Conservation (phyloP, 495 filamentous ascomycete genomes). For the Halenospora varia region DNA sequence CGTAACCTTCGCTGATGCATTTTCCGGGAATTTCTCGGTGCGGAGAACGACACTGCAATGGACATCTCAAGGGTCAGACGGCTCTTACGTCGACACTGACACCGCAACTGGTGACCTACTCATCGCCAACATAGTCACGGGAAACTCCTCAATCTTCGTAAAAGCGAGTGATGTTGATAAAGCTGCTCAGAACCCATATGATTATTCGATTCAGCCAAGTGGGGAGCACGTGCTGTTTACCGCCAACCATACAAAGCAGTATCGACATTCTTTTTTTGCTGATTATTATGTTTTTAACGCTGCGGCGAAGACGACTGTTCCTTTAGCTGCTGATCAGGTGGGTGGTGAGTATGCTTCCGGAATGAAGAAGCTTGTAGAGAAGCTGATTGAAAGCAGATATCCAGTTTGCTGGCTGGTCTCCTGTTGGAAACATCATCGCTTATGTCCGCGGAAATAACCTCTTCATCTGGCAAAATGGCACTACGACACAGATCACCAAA, state of each 20-base stretch:
- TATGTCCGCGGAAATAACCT: slow-evolving; percentile 55
- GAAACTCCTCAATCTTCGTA: slow-evolving; percentile 29
- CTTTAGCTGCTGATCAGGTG: slow-evolving; percentile 42
- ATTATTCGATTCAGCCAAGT: slow-evolving; percentile 35
- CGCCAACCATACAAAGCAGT: slow-evolving; percentile 52
- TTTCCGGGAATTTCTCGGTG: slow-evolving; percentile 19
- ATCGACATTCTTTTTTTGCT: slow-evolving; percentile 55
- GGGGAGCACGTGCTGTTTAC: slow-evolving; percentile 45
- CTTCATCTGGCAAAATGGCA: slow-evolving; percentile 45
- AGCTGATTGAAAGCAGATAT: slow-evolving; percentile 34
- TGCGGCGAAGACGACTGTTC: slow-evolving; percentile 35
- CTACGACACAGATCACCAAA: slow-evolving; percentile 44
- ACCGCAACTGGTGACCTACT: slow-evolving; percentile 26
- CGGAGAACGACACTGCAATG: slow-evolving; percentile 26
- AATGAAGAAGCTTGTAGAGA: neutral
- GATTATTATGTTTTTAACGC: slow-evolving; percentile 51
- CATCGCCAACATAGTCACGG: slow-evolving; percentile 32
- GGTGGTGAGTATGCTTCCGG: slow-evolving; percentile 24
- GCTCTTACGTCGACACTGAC: slow-evolving; percentile 28
- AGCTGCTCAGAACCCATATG: slow-evolving; percentile 24
- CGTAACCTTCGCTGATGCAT: slow-evolving; percentile 25
- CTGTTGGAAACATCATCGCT: slow-evolving; percentile 43
- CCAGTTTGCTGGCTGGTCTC: slow-evolving; percentile 51
- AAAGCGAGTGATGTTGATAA: slow-evolving; percentile 24
- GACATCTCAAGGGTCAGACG: slow-evolving; percentile 31